Evolutionary conservation across 2,329 filamentous ascomycete species (phyloP), one percentile per base, ranked within the genome.

Genomic region (Kalaharituber pfeilii): DNA sequence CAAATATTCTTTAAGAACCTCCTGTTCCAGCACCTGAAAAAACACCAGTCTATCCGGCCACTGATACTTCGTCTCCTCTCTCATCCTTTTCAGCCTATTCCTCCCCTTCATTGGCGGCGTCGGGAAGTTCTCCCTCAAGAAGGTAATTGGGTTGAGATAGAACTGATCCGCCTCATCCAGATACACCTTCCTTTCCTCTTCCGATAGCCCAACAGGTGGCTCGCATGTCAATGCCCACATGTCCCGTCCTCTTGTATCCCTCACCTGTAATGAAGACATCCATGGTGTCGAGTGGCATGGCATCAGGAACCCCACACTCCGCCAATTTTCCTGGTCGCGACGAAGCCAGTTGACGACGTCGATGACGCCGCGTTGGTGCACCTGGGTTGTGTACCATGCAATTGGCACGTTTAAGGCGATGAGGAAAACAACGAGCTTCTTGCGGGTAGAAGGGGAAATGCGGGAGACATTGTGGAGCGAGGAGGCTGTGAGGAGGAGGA

Each of bases 251-350:
- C 72, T 70, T 0, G 85, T 78, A 65, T 91, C 78, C 57, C 2
- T 20, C 4, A 50, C 25, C 30, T 93, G 73, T 36, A 96, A 75
- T 65, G 93, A 84, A 15, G 83, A 87, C 63, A 88, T 83, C 89
- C 91, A 96, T 2, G 91, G 89, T 0, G 89, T 96, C 60, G 84
- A 85, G 72, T 98, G 91, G 70, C 91, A 98, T 8, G 91, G 91
- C 76, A 88, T 94, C 24, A 98, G 75, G 69, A 96, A 95, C 20
- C 83, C 82, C 29, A 81, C 51, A 20, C 52, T 56, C 13, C 28
- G 50, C 57, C 55, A 56, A 7, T 25, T 18, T 28, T 29, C 2
- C 9, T 44, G 24, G 63, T 86, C 76, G 39, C 72, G 67, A n/a
- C 89, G 82, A 49, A 98, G 75, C 67, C 83, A 86, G 59, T 75